A percentile compares a stretch with the other conserved stretches of the same genome.
These are phyloP conservation scores for Pittosporum tobira DNA, from an alignment of 129 eudicot species.

Conservation along the genomic window DNA sequence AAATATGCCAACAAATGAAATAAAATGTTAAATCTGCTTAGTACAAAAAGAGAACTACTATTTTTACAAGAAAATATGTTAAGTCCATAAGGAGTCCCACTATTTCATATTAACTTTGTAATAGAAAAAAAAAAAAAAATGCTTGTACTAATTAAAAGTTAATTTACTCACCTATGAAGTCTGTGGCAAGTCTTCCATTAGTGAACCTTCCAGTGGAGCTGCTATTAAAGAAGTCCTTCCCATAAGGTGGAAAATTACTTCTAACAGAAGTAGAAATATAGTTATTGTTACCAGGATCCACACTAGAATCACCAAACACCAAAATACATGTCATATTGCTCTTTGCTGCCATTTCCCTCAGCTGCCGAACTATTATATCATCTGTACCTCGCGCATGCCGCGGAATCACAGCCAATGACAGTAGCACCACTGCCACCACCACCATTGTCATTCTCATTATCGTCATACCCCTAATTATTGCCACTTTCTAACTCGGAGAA, in stretches of 20 bases:
- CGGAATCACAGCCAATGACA: slow-evolving; percentile 9
- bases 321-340: slow-evolving; percentile 40
- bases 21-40: too few species aligned
- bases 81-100: background rate
- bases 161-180: slow-evolving; percentile 41
- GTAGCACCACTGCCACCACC: slow-evolving; percentile 9
- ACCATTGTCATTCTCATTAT: background rate
- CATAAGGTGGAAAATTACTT: slow-evolving; percentile 67
- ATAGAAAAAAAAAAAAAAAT: background rate
- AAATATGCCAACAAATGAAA: too few species aligned
- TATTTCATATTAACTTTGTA: background rate
- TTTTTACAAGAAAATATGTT: too few species aligned
- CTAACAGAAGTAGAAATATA: slow-evolving; percentile 27
- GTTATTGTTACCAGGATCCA: slow-evolving; percentile 71
- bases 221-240: slow-evolving; percentile 37
- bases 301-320: slow-evolving; percentile 71
- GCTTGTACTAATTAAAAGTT: background rate
- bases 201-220: slow-evolving; percentile 61
- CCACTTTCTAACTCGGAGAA: background rate
- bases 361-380: background rate
- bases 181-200: slow-evolving; percentile 68
- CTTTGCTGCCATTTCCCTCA: slow-evolving; percentile 28
- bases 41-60: too few species aligned
- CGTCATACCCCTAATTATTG: background rate
- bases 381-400: slow-evolving; percentile 13